Conservation (phyloP, 192 early-diverging fungal genomes). For the Coemansia furcata region DNA sequence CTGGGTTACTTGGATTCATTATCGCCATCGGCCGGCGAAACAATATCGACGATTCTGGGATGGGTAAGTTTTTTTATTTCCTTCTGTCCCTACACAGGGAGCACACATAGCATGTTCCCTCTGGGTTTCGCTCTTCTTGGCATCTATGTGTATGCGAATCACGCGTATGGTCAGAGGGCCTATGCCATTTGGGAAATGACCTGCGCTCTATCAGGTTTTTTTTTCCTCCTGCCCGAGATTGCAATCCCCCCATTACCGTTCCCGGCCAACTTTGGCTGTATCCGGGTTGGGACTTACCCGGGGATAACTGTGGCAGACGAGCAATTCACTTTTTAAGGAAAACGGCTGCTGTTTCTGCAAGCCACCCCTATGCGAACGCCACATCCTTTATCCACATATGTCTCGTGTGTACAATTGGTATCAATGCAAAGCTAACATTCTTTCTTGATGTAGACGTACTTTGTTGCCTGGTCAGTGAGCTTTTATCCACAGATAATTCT, state of each 20-base stretch:
- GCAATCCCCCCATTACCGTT: not conserved
- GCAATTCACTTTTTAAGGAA: not conserved
- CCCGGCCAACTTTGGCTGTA: not conserved
- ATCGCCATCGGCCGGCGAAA: constrained; percentile 13
- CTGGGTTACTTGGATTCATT: not conserved
- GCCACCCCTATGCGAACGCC: not conserved
- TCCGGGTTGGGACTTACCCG: not conserved
- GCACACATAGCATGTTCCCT: not conserved
- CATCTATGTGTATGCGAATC: not conserved
- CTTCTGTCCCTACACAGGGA: not conserved
- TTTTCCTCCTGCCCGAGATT: not conserved
- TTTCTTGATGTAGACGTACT: constrained; percentile 61
- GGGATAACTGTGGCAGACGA: not conserved
- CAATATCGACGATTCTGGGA: constrained; percentile 28
- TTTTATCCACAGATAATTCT: constrained; percentile 87
- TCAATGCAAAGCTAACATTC: constrained; percentile 2
- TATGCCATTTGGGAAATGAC: not conserved
- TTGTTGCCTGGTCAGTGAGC: constrained; percentile 80
- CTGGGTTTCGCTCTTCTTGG: not conserved
- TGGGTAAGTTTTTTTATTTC: constrained; percentile 20
- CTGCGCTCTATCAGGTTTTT: not conserved
- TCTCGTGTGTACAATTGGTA: not conserved
- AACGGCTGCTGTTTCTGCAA: not conserved
- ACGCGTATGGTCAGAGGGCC: not conserved
- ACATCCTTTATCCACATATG: not conserved